These are phyloP conservation scores for Trichosporon faecale DNA, from an alignment of 1,284 basidiomycete genomes.

Conservation along the genomic window DNA sequence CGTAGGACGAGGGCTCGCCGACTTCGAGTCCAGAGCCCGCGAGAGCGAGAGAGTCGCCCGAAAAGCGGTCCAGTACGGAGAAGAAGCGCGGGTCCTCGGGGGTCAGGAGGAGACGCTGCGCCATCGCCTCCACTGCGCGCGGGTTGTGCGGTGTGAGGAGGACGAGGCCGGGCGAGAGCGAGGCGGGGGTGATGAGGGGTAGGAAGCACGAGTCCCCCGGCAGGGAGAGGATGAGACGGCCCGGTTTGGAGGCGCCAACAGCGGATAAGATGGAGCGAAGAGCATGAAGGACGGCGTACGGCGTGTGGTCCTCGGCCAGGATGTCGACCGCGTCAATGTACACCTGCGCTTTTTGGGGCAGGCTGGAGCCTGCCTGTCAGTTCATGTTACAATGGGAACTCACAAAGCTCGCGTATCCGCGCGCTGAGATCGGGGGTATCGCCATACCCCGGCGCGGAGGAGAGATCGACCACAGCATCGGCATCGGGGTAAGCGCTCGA, in stretches of 20 bases:
- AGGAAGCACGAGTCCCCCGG: conserved; percentile 58
- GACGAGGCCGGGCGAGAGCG: conserved; percentile 65
- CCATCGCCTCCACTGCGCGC: conserved; percentile 63
- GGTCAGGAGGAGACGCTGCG: conserved; percentile 60
- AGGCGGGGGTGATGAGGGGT: conserved; percentile 60
- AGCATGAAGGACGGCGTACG: conserved; percentile 27
- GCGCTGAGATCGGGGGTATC: conserved; percentile 15
- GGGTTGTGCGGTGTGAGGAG: conserved; percentile 66
- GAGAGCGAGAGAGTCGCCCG: conserved; percentile 31
- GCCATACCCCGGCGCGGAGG: conserved; percentile 14
- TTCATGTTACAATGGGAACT: conserved; percentile 6
- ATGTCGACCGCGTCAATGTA: conserved; percentile 47
- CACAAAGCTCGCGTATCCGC: conserved; percentile 28
- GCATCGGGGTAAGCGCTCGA: conserved; percentile 17
- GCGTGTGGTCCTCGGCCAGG: conserved; percentile 41
- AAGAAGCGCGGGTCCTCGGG: conserved; percentile 52
- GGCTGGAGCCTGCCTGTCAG: conserved; percentile 24
- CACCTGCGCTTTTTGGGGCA: conserved; percentile 32
- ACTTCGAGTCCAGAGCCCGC: conserved; percentile 26
- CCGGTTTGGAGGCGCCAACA: background rate
- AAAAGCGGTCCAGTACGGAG: conserved; percentile 32
- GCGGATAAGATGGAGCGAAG: conserved; percentile 32
- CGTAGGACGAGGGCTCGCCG: conserved; percentile 18
- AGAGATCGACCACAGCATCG: background rate
- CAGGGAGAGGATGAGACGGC: conserved; percentile 64